Evolutionary conservation across 768 basidiomycete genomes (phyloP).

Genomic region (Auriscalpium vulgare): DNA sequence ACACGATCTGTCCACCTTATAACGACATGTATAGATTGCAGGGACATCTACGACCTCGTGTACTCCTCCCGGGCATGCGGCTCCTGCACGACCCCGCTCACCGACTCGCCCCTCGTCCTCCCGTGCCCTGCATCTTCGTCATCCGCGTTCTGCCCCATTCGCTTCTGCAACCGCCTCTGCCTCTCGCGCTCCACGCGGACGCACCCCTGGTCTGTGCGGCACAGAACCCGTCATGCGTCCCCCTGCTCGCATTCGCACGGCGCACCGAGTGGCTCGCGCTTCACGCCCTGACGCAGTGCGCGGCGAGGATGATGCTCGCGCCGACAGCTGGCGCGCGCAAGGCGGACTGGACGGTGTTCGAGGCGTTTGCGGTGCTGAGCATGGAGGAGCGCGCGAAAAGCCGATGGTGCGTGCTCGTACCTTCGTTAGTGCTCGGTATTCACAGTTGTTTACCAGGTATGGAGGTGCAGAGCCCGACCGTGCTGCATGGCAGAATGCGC

Average conservation of each 20-base stretch:
- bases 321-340: slow-evolving; percentile 39
- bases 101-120: slow-evolving; percentile 35
- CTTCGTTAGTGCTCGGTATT: slow-evolving; percentile 8
- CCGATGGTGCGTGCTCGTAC: slow-evolving; percentile 28
- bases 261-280: slow-evolving; percentile 66
- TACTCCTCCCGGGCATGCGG: slow-evolving; percentile 51
- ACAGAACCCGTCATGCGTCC: slow-evolving; percentile 61
- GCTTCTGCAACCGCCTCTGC: slow-evolving; percentile 81
- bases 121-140: slow-evolving; percentile 44
- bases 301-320: slow-evolving; percentile 54
- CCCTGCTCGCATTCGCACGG: slow-evolving; percentile 53
- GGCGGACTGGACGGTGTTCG: slow-evolving; percentile 48
- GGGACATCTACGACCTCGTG: slow-evolving; percentile 76
- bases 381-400: slow-evolving; percentile 58
- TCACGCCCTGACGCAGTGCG: slow-evolving; percentile 62
- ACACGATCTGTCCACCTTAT: neutral
- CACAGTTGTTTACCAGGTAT: slow-evolving; percentile 19
- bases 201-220: slow-evolving; percentile 66
- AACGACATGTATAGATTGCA: slow-evolving; percentile 22
- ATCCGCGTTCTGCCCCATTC: slow-evolving; percentile 41
- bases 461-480: slow-evolving; percentile 48
- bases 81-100: slow-evolving; percentile 64
- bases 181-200: slow-evolving; percentile 51
- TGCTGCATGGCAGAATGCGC: slow-evolving; percentile 59
- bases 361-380: slow-evolving; percentile 62